Evolutionary conservation across 2,329 filamentous ascomycete species (phyloP), one percentile per base, ranked within the genome.

Genomic region (Acrodontium crateriforme): DNA sequence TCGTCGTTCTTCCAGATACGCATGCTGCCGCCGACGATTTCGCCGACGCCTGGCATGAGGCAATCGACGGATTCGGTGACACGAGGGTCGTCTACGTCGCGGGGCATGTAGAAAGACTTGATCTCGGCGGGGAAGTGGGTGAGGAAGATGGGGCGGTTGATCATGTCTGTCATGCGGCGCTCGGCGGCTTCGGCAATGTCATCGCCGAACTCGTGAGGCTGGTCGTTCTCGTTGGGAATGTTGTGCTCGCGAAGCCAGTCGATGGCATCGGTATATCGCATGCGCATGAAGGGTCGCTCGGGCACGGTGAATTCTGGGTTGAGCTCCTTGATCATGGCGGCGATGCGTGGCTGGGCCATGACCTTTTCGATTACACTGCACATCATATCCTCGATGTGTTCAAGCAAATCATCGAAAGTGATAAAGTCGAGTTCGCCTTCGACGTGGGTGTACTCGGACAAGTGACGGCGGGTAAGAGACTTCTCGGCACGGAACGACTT

Each of bases 21-120:
- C 87, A 98, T 95, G 44, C 75, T 84, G 4, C 87, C 89, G 37
- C 89, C 87, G 2, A 95, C 84, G 49, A 95, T 93, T 65, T 95
- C 89, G 35, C 89, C 89, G 15, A 98, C 89, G 42, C 83, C 83
- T 8, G 89, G 89, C 84, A 98, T 78, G 37, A 78, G 53, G 34
- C 71, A 69, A 41, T 98, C 89, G 9, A 95, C 87, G 37, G 74
- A 83, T 66, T 98, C 87, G 0, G 89, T 98, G 16, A 94, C 83
- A 15, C 85, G 71, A 16, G 59, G 62, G 51, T 98, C 89, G 16
- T 69, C 59, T 23, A 67, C 64, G 45, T 87, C 89, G 59, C 78
- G 85, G 60, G 85, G 78, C 89, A 98, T 98, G 69, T 98, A 98
- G 58, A 98, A 98, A 2, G 89, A 80, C 68, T 98, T 98, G 68